Base-by-base conservation (phyloP, 306 rosid genomes). In the Arachis hypogaea region DNA sequence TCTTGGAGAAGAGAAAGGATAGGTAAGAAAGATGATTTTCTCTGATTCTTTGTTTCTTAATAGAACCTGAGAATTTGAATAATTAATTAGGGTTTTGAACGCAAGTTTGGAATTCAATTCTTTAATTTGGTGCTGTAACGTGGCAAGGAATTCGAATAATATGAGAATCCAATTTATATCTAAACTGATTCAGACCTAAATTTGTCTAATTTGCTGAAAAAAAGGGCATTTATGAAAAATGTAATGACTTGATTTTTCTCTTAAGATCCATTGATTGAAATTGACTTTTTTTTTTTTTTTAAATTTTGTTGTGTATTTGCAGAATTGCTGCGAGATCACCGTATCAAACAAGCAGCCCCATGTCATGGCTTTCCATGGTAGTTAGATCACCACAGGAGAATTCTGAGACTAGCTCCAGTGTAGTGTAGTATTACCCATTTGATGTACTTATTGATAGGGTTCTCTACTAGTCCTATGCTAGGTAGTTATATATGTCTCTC, bases 1-100 rank as follows among this genome's bases (percentile, higher is more conserved):
- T 91, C 87, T 73, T 91, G 80, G 97, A 89, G 83, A 91, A 88
- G 83, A 85, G 97, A 54, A 91, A 85, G 82, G 86, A 87, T 77
- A 88, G 97, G 97, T 91, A 79, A 8, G 85, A 63, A 12, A 1
- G 63, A 8, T n/a, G 47, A 2, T 42, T 57, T 54, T 63, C 30
- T 63, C 10, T 43, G 76, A 22, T 22, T 22, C 38, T 4, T 4
- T 33, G 38, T 33, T 33, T 33, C 38, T 33, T 33, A 33, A 33
- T 33, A 2, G 38, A 1, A 33, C 4, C 38, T 33, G 38, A 33
- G 38, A 33, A 33, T 33, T 33, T 33, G 38, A 33, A 0, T 33
- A 4, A 33, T 33, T 33, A 33, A 33, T 33, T 33, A 1, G 38
- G 38, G 38, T 33, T 33, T 33, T 22, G 28, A 22, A 22, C 28